These are phyloP conservation scores for Xylariales sp. DNA, from an alignment of 2,329 filamentous ascomycete genomes.

Conservation along the genomic window DNA sequence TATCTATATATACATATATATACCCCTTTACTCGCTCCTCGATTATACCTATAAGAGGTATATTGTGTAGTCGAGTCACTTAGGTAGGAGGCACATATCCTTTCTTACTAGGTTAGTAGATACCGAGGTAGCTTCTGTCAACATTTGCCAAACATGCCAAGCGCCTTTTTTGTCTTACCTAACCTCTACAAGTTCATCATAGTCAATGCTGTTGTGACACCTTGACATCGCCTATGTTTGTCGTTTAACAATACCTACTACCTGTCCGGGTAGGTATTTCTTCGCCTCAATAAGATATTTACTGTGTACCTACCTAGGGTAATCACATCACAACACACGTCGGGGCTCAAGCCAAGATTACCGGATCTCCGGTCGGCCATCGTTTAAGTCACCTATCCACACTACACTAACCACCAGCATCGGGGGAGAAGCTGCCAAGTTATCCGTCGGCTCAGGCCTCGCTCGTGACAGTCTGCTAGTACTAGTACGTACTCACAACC, in stretches of 20 bases:
- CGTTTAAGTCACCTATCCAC: background rate
- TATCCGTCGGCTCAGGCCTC: background rate
- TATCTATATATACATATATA: too few relatives aligned
- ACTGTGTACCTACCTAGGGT: background rate
- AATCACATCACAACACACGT: conserved; percentile 1
- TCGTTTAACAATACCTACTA: background rate
- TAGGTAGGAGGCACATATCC: too few relatives aligned
- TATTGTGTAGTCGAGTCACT: too few relatives aligned
- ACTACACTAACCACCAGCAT: conserved; percentile 4
- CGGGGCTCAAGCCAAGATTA: conserved; percentile 11
- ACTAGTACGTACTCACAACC: background rate
- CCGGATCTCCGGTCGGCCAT: conserved; percentile 15
- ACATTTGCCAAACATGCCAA: too few relatives aligned
- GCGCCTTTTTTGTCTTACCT: too few relatives aligned
- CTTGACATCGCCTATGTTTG: conserved; percentile 10
- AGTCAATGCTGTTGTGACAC: conserved; percentile 8
- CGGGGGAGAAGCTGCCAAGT: conserved; percentile 19
- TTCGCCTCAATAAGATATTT: background rate
- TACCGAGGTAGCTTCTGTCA: too few relatives aligned
- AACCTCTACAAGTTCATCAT: too few relatives aligned
- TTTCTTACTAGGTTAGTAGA: too few relatives aligned
- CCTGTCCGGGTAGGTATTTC: too few relatives aligned
- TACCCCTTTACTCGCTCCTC: too few relatives aligned
- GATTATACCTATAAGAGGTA: too few relatives aligned
- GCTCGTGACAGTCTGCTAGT: conserved; percentile 1